Base-by-base conservation (phyloP, 148 eudicot genomes). In the Salicornia ramosissima region DNA sequence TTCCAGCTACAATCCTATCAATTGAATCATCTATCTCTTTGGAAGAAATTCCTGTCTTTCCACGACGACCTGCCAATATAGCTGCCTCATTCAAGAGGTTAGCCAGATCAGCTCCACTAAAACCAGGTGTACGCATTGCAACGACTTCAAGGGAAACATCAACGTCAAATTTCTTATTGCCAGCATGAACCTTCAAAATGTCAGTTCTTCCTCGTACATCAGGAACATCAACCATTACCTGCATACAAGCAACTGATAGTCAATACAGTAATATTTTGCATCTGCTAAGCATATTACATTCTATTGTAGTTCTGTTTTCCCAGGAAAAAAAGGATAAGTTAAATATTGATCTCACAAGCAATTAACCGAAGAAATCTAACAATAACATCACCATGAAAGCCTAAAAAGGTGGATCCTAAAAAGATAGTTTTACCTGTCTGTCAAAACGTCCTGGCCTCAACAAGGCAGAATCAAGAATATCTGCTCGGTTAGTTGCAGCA, bases 71-170 rank as follows among this genome's bases (percentile, higher is more conserved):
- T 66, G 99, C 96, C 82, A 95, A 78, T 65, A 95, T 95, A 59
- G 99, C 99, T 39, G 99, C 99, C 81, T 95, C 99, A 53, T 95
- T 95, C 66, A 95, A 79, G 43, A 95, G 96, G 75, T 95, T 95
- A 47, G 96, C 97, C 43, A 95, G 88, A 81, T 95, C 99, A 18
- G 99, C 99, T 71, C 99, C 99, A 75, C 96, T 95, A 74, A 95
- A 95, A 64, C 99, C 99, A 63, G 99, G 99, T 57, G 99, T 95
- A 74, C 99, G 82, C 99, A 91, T 91, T 64, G 99, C 99, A 82
- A 95, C 71, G 67, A 91, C 96, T 22, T 95, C 99, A 71, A 95
- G 92, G 52, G 97, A 91, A 24, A 95, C 97, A 71, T 95, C 97
- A 30, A 85, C 29, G 59, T 86, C 91, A 46, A 95, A 91, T 79